phyloP scores from a whole-genome alignment of 2,329 filamentous ascomycete species.

The Diplodia intermedia region DNA sequence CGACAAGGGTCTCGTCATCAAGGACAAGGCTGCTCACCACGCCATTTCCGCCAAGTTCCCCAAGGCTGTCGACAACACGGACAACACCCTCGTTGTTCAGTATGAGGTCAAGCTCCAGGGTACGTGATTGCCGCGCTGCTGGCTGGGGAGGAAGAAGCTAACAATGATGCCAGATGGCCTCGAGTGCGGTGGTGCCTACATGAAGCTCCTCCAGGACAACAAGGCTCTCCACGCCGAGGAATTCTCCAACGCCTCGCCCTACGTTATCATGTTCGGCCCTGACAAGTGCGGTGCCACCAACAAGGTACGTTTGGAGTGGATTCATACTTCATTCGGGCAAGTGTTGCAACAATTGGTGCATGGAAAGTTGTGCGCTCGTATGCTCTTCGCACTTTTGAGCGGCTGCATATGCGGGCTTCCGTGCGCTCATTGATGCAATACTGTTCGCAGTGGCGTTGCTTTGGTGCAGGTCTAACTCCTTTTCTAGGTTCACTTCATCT shows the following conservation, averaged over 20 bases:
- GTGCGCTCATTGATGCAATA: not conserved
- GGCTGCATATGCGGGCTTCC: not conserved
- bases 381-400: not conserved
- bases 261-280: constrained; percentile 99
- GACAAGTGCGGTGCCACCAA: constrained; percentile 99
- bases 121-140: constrained; percentile 57
- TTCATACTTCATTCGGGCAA: not conserved
- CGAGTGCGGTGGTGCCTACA: constrained; percentile 97
- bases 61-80: constrained; percentile 96
- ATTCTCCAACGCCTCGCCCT: constrained; percentile 96
- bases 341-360: not conserved
- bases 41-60: constrained; percentile 99
- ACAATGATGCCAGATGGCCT: constrained; percentile 71
- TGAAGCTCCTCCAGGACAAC: constrained; percentile 98
- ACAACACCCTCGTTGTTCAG: constrained; percentile 94
- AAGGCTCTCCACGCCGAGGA: constrained; percentile 96
- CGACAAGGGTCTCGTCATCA: constrained; percentile 96
- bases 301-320: constrained; percentile 69
- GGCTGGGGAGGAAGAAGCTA: not conserved
- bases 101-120: constrained; percentile 99
- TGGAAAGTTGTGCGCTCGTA: not conserved
- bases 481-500: constrained; percentile 82
- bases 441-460: not conserved
- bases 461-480: not conserved
- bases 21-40: constrained; percentile 97